phyloP scores from a whole-genome alignment of 495 filamentous ascomycete species.

The Echria macrotheca region DNA sequence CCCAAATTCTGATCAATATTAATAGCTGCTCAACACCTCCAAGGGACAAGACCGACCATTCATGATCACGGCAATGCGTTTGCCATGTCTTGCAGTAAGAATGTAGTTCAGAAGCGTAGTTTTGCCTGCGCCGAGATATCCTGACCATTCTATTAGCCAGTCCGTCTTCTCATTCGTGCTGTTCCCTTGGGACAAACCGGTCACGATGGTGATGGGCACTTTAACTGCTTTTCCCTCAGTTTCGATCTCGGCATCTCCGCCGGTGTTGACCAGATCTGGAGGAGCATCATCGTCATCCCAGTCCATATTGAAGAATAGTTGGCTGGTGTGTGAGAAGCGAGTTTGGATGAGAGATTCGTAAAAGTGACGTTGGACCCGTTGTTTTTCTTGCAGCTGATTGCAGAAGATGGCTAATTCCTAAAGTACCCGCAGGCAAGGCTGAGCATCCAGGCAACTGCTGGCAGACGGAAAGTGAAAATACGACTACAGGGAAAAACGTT shows the following conservation, averaged over 20 bases:
- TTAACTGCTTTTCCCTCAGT: slow-evolving; percentile 53
- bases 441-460: too few relatives aligned
- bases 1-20: slow-evolving; percentile 66
- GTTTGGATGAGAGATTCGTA: not conserved
- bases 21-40: not conserved
- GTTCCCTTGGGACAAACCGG: slow-evolving; percentile 56
- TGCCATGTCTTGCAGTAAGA: slow-evolving; percentile 85
- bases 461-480: too few relatives aligned
- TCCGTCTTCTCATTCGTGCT: not conserved
- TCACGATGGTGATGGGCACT: slow-evolving; percentile 94
- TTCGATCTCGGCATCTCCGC: slow-evolving; percentile 30
- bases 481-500: too few relatives aligned
- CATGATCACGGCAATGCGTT: slow-evolving; percentile 95
- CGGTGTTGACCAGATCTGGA: slow-evolving; percentile 63
- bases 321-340: not conserved
- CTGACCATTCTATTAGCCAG: slow-evolving; percentile 23
- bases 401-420: too few relatives aligned
- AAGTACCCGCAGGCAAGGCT: too few relatives aligned
- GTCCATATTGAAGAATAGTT: slow-evolving; percentile 33
- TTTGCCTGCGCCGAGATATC: slow-evolving; percentile 90
- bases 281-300: slow-evolving; percentile 68
- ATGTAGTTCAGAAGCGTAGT: slow-evolving; percentile 96
- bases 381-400: too few relatives aligned
- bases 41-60: too few relatives aligned
- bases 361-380: not conserved